Evolutionary conservation across 2,329 filamentous ascomycete genomes (phyloP).

Genomic region (Fusarium denticulatum): DNA sequence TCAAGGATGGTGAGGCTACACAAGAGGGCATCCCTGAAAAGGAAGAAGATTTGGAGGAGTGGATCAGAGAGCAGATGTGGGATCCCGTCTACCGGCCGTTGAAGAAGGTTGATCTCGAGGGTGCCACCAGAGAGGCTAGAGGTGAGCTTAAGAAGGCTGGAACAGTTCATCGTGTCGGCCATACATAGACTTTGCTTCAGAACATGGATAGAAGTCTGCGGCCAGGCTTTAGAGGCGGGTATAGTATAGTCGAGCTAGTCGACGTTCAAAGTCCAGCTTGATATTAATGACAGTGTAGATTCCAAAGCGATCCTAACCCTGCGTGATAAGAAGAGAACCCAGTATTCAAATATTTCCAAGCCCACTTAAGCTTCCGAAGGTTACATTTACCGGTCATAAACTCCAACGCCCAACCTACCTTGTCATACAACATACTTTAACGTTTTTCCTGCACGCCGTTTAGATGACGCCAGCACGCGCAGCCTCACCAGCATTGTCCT

Average conservation of each 20-base stretch:
- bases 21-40: slow-evolving; percentile 70
- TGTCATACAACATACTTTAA: slow-evolving; percentile 22
- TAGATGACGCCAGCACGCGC: slow-evolving; percentile 67
- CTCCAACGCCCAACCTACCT: slow-evolving; percentile 40
- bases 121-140: slow-evolving; percentile 66
- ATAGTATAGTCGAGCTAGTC: not conserved
- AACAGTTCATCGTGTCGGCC: slow-evolving; percentile 38
- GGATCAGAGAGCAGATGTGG: slow-evolving; percentile 86
- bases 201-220: not conserved
- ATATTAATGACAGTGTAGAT: slow-evolving; percentile 18
- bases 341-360: slow-evolving; percentile 31
- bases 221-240: not conserved
- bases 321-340: slow-evolving; percentile 11
- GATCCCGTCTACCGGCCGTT: slow-evolving; percentile 73
- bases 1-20: slow-evolving; percentile 74
- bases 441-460: slow-evolving; percentile 10
- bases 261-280: not conserved
- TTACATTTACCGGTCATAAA: slow-evolving; percentile 31
- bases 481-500: slow-evolving; percentile 67
- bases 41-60: slow-evolving; percentile 69
- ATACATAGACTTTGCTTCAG: slow-evolving; percentile 1
- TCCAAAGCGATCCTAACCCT: slow-evolving; percentile 16
- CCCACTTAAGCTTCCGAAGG: slow-evolving; percentile 21
- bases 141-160: slow-evolving; percentile 47
- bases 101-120: slow-evolving; percentile 62